These are phyloP conservation scores for Microbotryum silenes-acaulis DNA, from an alignment of 1,284 basidiomycete species.

Conservation along the genomic window DNA sequence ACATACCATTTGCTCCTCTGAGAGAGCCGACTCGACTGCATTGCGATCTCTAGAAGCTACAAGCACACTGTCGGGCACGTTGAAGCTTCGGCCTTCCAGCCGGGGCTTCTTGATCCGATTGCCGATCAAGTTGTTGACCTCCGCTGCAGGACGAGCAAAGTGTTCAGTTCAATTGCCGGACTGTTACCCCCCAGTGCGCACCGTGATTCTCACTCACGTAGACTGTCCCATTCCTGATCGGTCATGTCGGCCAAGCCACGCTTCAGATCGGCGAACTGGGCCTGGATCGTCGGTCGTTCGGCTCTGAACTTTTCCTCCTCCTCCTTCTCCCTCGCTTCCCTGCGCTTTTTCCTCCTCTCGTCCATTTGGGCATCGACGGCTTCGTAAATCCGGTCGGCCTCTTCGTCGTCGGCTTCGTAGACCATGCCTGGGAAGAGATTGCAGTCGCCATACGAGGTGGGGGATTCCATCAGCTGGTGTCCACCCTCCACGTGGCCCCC, in stretches of 20 bases:
- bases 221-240: conserved; percentile 85
- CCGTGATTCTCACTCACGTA: conserved; percentile 11
- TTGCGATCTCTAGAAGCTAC: conserved; percentile 45
- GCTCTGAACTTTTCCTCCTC: conserved; percentile 65
- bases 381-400: conserved; percentile 93
- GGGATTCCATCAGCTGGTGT: background rate
- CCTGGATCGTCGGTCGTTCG: conserved; percentile 79
- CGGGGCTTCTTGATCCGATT: conserved; percentile 70
- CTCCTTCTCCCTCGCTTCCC: conserved; percentile 69
- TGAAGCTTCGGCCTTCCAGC: conserved; percentile 58
- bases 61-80: conserved; percentile 80
- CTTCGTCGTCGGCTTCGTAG: conserved; percentile 96
- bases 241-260: conserved; percentile 76
- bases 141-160: conserved; percentile 54
- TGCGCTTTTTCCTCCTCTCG: conserved; percentile 64
- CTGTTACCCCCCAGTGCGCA: too few relatives aligned
- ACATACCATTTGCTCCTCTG: conserved; percentile 54
- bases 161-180: too few relatives aligned
- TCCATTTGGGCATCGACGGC: conserved; percentile 85
- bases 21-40: conserved; percentile 68
- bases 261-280: conserved; percentile 92
- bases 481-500: background rate
- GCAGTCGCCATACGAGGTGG: background rate
- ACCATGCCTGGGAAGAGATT: conserved; percentile 54
- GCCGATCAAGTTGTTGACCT: conserved; percentile 89